Percentiles rank a stretch among this genome's conserved stretches.
phyloP scores from a whole-genome alignment of 139 green algal genomes.

The Coelastrella sp. region DNA sequence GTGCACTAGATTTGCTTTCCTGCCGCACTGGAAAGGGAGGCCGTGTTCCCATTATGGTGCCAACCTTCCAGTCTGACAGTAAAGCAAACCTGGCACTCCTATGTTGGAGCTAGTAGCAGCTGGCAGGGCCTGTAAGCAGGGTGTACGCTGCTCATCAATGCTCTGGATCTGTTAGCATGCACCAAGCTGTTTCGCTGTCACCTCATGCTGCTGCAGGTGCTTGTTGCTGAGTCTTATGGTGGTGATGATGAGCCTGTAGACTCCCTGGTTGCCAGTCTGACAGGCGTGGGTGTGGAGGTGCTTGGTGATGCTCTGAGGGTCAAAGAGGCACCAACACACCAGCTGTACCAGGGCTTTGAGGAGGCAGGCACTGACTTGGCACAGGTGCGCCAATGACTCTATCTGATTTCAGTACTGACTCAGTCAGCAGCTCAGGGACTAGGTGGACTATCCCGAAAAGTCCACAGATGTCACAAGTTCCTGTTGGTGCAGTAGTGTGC shows the following conservation, averaged over 20 bases:
- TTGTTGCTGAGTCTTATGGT: slow-evolving; percentile 95
- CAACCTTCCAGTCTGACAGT: neutral
- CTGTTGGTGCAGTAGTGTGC: too few relatives aligned
- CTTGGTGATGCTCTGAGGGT: slow-evolving; percentile 80
- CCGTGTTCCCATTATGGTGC: too few relatives aligned
- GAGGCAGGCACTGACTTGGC: slow-evolving; percentile 93
- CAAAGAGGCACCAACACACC: slow-evolving; percentile 76
- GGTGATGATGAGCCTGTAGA: slow-evolving; percentile 96
- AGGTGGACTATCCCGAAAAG: too few relatives aligned
- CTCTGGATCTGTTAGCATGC: neutral
- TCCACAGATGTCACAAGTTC: too few relatives aligned
- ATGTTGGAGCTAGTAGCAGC: neutral
- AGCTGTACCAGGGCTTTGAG: slow-evolving; percentile 89
- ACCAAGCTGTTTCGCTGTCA: neutral
- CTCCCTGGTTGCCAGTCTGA: slow-evolving; percentile 73
- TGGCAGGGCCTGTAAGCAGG: neutral
- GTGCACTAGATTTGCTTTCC: neutral
- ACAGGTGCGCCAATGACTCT: slow-evolving; percentile 45
- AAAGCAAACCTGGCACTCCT: neutral
- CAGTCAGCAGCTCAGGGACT: too few relatives aligned
- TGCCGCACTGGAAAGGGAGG: neutral
- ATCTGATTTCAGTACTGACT: neutral
- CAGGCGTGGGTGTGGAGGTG: slow-evolving; percentile 70
- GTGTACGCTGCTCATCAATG: neutral
- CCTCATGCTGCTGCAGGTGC: slow-evolving; percentile 45